Evolutionary conservation across 225 moss, liverwort and hornwort genomes (phyloP), one percentile per base, ranked within the genome.

Genomic region (Polytrichum commune): DNA sequence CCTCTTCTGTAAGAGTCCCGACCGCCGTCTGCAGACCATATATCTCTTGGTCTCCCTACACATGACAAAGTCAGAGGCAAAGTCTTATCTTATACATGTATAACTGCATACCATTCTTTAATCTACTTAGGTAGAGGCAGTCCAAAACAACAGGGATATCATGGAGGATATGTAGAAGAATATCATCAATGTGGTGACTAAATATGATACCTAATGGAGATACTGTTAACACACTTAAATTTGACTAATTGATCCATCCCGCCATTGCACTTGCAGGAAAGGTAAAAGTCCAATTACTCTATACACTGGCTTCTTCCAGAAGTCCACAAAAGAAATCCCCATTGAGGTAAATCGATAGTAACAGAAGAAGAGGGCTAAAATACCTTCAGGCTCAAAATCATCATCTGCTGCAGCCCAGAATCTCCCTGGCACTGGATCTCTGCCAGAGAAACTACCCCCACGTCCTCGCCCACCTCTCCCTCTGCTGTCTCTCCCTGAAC

Each of bases 1-100:
- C 71, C 75, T 57, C 65, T 76, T 72, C 81, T 71, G 61, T 27
- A 78, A 61, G 84, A 65, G 0, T 73, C 78, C 66, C 80, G 69
- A 63, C 73, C 73, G 10, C 81, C 55, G 0, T 71, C 83, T 28
- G 78, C 78, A 74, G 87, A 83, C 69, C 69, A 81, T 24, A 70
- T 55, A 9, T 71, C 82, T 73, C 77, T 86, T 72, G 80, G 60
- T 76, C 71, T 78, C 79, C 83, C 86, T 86, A 76, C 53, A 8
- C 25, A 63, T 63, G 62, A 63, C 24, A 63, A 27, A 27, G 26
- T 9, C 10, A 63, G 13, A 27, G 24, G 18, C 27, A 58, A 24
- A 58, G 16, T 16, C 46, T 46, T 46, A 46, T 3, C 35, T 46
- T 46, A 46, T 4, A 46, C 16, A 46, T 46, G 13, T 16, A 46